These are phyloP conservation scores for Moniliella sp. DNA, from an alignment of 1,284 basidiomycete species.

Conservation along the genomic window DNA sequence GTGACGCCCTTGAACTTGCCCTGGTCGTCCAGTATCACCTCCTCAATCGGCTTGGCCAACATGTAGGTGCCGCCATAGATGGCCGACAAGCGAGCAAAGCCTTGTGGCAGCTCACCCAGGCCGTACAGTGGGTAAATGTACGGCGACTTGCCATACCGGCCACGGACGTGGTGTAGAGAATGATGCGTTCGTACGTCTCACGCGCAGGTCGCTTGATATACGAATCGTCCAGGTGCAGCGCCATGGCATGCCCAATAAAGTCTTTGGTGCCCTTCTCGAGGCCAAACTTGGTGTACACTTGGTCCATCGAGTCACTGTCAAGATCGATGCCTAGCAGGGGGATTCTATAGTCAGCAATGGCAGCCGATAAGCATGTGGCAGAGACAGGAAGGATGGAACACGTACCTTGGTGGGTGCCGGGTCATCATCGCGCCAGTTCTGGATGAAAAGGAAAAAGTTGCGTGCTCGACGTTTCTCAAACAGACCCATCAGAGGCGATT, in stretches of 20 bases:
- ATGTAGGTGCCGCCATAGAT: conserved; percentile 99
- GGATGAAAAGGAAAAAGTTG: conserved; percentile 95
- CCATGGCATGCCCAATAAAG: conserved; percentile 98
- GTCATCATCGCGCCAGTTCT: conserved; percentile 82
- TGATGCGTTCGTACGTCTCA: conserved; percentile 74
- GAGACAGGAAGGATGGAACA: background rate
- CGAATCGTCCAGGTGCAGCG: conserved; percentile 74
- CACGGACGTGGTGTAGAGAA: conserved; percentile 95
- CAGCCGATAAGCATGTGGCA: too few relatives aligned
- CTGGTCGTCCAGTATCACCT: conserved; percentile 54
- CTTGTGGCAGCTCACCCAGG: conserved; percentile 91
- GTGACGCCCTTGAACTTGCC: conserved; percentile 86
- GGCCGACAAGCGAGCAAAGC: conserved; percentile 78
- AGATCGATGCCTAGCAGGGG: conserved; percentile 19
- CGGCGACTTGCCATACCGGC: conserved; percentile 97
- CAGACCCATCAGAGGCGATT: conserved; percentile 80
- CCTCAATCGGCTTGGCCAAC: conserved; percentile 85
- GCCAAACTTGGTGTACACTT: conserved; percentile 80
- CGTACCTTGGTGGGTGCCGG: conserved; percentile 75
- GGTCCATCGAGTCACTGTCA: conserved; percentile 25
- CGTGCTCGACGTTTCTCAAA: conserved; percentile 95
- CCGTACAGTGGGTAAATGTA: conserved; percentile 99
- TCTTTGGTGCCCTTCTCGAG: conserved; percentile 92
- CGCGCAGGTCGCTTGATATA: conserved; percentile 82
- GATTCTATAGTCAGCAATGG: too few relatives aligned